phyloP scores from a whole-genome alignment of 202 grass and related monocot genomes.

The Carex sylvatica region DNA sequence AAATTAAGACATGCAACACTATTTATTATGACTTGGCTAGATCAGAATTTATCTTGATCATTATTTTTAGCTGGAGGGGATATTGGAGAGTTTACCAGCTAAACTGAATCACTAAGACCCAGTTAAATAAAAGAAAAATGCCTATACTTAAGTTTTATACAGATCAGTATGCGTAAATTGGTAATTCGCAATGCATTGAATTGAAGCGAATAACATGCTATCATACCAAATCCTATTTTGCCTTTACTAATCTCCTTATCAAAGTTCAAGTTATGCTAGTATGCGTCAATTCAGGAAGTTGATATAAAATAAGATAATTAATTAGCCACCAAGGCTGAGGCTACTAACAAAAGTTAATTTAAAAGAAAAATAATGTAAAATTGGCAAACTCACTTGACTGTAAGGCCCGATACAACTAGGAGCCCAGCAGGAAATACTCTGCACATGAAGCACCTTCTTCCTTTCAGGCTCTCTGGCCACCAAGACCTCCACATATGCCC shows the following conservation, averaged over 20 bases:
- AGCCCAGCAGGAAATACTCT: slow-evolving; percentile 98
- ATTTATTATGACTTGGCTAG: not conserved
- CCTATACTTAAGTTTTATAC: not conserved
- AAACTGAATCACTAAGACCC: not conserved
- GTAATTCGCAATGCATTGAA: not conserved
- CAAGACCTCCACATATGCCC: slow-evolving; percentile 82
- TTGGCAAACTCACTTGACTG: slow-evolving; percentile 57
- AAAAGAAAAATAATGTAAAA: slow-evolving; percentile 7
- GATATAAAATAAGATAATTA: not conserved
- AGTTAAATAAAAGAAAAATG: not conserved
- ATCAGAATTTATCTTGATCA: not conserved
- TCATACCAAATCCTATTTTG: not conserved
- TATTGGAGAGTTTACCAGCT: not conserved
- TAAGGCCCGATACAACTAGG: slow-evolving; percentile 98
- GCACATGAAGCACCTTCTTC: slow-evolving; percentile 95
- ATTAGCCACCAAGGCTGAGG: not conserved
- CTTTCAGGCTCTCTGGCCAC: slow-evolving; percentile 50
- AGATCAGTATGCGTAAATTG: not conserved
- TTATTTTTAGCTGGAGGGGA: not conserved
- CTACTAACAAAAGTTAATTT: not conserved
- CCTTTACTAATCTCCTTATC: not conserved
- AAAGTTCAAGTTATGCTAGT: not conserved
- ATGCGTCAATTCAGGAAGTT: not conserved
- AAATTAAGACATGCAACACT: not conserved
- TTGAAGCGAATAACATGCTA: not conserved